Conservation (phyloP, 352 stramenopile genomes). For the Phytopythium oedochilum region DNA sequence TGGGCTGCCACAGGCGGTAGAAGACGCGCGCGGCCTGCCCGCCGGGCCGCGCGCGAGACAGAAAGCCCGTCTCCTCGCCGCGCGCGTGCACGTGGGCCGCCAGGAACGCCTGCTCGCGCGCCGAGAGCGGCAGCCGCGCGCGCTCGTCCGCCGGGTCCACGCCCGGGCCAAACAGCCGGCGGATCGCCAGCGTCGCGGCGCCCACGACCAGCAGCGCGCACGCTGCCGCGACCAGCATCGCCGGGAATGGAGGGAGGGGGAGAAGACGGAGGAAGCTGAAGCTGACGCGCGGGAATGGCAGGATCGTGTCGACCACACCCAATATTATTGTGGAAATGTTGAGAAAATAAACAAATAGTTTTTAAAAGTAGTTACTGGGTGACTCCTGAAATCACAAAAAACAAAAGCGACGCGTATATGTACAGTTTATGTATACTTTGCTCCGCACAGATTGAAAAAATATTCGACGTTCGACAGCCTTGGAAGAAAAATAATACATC, state of each 20-base stretch:
- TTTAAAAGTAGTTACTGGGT: too few species aligned
- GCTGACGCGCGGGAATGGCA: too few species aligned
- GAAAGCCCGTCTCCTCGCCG: conserved; percentile 43
- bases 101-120: conserved; percentile 52
- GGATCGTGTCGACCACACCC: background rate
- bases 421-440: background rate
- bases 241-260: too few species aligned
- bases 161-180: conserved; percentile 45
- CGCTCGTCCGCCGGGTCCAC: conserved; percentile 47
- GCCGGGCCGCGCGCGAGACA: conserved; percentile 32
- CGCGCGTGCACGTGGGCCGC: conserved; percentile 33
- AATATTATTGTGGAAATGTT: background rate
- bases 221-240: background rate
- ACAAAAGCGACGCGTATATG: background rate
- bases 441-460: background rate
- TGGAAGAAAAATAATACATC: background rate
- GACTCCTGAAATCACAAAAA: conserved; percentile 2
- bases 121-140: conserved; percentile 26
- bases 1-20: conserved; percentile 69
- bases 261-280: too few species aligned
- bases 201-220: conserved; percentile 7
- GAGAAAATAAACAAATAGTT: too few species aligned
- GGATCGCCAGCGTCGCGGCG: conserved; percentile 17
- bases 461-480: background rate
- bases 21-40: conserved; percentile 47